Conservation (phyloP, 208 protist species). For the Histomonas meleagridis region DNA sequence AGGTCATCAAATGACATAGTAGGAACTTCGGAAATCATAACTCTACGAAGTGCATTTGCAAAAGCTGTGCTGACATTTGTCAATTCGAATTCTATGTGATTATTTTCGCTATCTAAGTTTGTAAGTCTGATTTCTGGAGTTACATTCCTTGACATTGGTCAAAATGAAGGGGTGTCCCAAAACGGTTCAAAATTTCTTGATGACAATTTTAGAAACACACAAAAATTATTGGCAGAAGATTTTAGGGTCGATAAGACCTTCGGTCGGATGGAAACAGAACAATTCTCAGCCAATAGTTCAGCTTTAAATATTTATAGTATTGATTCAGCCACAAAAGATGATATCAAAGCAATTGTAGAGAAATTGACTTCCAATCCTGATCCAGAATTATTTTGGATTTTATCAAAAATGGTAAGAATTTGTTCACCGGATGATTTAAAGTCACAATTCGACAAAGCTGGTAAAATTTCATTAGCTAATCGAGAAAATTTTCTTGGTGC, state of each 20-base stretch:
- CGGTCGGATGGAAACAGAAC: no score
- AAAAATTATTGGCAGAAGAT: no score
- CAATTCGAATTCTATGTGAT: conserved; percentile 49
- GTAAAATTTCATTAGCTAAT: background rate
- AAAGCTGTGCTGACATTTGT: conserved; percentile 70
- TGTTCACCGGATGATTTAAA: background rate
- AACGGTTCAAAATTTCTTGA: no score
- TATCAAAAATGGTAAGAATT: background rate
- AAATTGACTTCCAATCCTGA: background rate
- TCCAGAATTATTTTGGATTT: background rate
- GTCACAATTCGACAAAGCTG: background rate
- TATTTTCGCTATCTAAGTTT: background rate
- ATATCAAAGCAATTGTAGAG: background rate
- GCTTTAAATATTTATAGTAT: background rate
- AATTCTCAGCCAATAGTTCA: no score
- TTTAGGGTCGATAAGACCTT: no score
- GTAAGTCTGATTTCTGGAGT: background rate
- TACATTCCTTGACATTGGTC: background rate
- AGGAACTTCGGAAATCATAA: conserved; percentile 94
- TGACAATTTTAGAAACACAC: no score
- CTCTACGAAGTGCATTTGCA: conserved; percentile 81
- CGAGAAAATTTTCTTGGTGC: background rate
- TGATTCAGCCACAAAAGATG: background rate
- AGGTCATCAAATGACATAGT: conserved; percentile 88
- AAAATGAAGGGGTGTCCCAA: no score